Conservation (phyloP, 179 eudicot genomes). For the Silene vulgaris region DNA sequence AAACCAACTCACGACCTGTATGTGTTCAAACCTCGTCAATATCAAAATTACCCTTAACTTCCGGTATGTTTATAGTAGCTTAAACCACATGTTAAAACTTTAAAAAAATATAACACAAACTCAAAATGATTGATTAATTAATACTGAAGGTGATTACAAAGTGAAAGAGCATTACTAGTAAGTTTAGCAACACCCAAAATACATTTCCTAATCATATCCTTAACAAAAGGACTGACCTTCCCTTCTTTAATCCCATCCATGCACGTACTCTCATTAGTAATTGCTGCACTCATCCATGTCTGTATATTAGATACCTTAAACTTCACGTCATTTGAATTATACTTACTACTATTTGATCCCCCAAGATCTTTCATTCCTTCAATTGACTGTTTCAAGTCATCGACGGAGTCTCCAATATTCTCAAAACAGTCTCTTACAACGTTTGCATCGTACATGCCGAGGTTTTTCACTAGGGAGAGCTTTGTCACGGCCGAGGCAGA, state of each 20-base stretch:
- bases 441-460: conserved; percentile 27
- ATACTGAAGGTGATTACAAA: conserved; percentile 44
- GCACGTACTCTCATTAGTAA: conserved; percentile 55
- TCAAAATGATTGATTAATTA: neutral
- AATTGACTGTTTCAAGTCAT: conserved; percentile 38
- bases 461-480: conserved; percentile 24
- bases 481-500: conserved; percentile 33
- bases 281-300: conserved; percentile 59
- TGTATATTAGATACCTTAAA: conserved; percentile 40
- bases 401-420: conserved; percentile 38
- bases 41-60: no score
- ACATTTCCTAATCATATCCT: conserved; percentile 29
- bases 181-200: conserved; percentile 30
- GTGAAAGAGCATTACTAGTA: conserved; percentile 50
- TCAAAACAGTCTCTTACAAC: conserved; percentile 47
- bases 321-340: conserved; percentile 11
- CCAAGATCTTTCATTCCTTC: conserved; percentile 27
- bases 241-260: conserved; percentile 44
- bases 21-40: no score
- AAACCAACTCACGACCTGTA: no score
- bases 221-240: conserved; percentile 29
- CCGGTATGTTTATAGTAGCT: no score
- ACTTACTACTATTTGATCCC: neutral
- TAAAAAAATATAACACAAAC: no score
- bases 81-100: no score